Conservation (phyloP, 306 rosid genomes). For the Corylus heterophylla region DNA sequence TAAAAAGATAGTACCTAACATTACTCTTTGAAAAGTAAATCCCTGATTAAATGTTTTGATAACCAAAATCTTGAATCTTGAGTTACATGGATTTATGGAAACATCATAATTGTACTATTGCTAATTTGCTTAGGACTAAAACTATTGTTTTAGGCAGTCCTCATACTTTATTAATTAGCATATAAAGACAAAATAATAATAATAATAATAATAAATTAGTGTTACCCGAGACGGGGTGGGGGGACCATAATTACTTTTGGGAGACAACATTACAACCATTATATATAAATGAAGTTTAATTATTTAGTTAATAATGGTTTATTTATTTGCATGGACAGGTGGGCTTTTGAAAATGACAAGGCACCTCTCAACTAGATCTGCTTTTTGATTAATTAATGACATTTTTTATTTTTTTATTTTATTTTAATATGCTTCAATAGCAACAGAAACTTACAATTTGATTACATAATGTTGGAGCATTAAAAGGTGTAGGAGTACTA, state of each 20-base stretch:
- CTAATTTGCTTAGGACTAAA: neutral
- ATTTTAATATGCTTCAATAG: neutral
- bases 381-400: neutral
- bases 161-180: neutral
- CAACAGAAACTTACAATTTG: neutral
- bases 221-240: neutral
- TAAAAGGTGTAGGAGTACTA: neutral
- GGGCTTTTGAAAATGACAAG: neutral
- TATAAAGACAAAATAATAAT: neutral
- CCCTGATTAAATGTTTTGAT: too few species aligned
- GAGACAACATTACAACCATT: neutral
- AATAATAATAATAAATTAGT: neutral
- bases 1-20: too few species aligned
- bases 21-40: too few species aligned
- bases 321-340: neutral
- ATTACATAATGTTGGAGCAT: too few species aligned
- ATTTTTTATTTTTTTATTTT: neutral
- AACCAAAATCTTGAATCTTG: too few species aligned
- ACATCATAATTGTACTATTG: neutral
- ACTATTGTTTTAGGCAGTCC: neutral
- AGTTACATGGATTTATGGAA: too few species aligned
- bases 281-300: slow-evolving; percentile 9
- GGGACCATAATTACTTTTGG: slow-evolving; percentile 11
- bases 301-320: neutral
- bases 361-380: slow-evolving; percentile 1